A percentile compares a stretch with the other conserved stretches of the same genome.
These are phyloP conservation scores for Quercus agrifolia DNA, from an alignment of 306 rosid genomes.

Conservation along the genomic window DNA sequence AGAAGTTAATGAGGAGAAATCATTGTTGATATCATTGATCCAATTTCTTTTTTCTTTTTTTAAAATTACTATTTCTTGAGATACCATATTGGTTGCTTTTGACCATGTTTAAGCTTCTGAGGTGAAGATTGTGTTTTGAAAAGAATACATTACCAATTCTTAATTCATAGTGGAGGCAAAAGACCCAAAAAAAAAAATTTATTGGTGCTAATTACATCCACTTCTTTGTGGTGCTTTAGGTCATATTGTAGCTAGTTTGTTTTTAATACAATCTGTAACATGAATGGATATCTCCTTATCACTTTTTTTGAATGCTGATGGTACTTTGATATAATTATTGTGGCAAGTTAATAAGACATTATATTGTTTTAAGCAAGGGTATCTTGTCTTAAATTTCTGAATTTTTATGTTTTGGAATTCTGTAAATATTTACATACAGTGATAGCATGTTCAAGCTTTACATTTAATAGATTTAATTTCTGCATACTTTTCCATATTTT, in stretches of 20 bases:
- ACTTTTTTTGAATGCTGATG: not conserved
- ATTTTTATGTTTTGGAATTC: not conserved
- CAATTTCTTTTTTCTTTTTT: not conserved
- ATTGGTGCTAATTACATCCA: not conserved
- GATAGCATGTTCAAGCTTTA: not conserved
- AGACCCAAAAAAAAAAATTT: not conserved
- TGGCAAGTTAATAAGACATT: not conserved
- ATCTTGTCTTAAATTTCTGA: not conserved
- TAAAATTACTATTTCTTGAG: constrained; percentile 12
- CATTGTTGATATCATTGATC: constrained; percentile 3
- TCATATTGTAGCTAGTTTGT: not conserved
- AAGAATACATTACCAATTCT: not conserved
- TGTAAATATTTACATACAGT: not conserved
- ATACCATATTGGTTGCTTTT: constrained; percentile 16
- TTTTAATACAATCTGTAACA: not conserved
- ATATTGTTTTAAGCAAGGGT: not conserved
- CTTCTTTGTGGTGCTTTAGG: not conserved
- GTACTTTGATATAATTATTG: not conserved
- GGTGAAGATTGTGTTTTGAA: constrained; percentile 9
- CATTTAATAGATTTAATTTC: not conserved
- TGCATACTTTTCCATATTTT: not conserved
- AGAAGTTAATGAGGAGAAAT: constrained; percentile 2
- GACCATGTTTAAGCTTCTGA: constrained; percentile 14
- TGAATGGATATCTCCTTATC: not conserved
- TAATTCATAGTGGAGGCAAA: not conserved